A percentile compares a stretch with the other conserved stretches of the same genome.
Conservation (phyloP, 2,329 filamentous ascomycete species). For the Macrophomina phaseolina region DNA sequence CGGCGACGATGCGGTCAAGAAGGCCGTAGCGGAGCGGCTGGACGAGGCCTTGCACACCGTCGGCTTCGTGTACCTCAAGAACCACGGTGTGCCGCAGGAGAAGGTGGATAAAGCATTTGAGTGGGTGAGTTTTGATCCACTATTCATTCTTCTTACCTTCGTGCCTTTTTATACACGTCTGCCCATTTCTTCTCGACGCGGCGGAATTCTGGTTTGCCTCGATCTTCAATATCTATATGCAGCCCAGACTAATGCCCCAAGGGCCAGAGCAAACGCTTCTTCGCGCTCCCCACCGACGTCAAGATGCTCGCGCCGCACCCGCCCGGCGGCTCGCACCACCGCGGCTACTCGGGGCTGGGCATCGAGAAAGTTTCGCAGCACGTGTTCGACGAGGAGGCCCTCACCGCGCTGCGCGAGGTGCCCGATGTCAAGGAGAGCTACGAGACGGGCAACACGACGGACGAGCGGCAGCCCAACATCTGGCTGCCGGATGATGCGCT, state of each 20-base stretch:
- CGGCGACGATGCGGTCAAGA: conserved; percentile 31
- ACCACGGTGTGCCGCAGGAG: conserved; percentile 43
- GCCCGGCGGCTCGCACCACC: conserved; percentile 44
- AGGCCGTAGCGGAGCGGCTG: conserved; percentile 40
- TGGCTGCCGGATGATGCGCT: conserved; percentile 48
- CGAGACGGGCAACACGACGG: conserved; percentile 39
- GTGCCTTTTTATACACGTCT: not conserved
- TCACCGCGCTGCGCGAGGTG: conserved; percentile 33
- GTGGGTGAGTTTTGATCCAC: conserved; percentile 34
- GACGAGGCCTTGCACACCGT: conserved; percentile 45
- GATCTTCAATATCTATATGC: too few species aligned
- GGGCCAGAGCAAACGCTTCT: conserved; percentile 43
- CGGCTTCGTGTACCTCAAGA: conserved; percentile 51
- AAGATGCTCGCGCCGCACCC: conserved; percentile 50
- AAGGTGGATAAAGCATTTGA: conserved; percentile 38
- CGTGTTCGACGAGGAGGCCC: conserved; percentile 32
- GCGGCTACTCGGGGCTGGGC: conserved; percentile 47
- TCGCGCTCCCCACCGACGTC: conserved; percentile 40
- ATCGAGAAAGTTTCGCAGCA: conserved; percentile 45
- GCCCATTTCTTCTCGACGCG: too few species aligned
- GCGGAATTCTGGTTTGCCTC: too few species aligned
- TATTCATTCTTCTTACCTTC: not conserved
- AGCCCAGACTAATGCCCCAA: not conserved
- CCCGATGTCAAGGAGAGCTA: conserved; percentile 45
- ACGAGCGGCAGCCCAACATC: conserved; percentile 45